phyloP scores from a whole-genome alignment of 371 early-diverging fungal genomes.

The Blakeslea trispora region DNA sequence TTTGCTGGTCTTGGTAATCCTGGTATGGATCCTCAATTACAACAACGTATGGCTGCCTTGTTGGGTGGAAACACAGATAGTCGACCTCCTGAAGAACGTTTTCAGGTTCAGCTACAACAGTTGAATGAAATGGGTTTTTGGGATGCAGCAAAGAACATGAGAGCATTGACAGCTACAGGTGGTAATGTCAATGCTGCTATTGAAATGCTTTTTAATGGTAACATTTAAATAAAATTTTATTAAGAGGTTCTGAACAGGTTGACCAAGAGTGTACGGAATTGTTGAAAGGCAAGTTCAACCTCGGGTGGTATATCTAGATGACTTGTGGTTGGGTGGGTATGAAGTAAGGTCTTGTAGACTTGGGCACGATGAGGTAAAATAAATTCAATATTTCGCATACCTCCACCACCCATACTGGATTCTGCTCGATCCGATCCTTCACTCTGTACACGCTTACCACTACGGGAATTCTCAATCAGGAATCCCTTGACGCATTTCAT shows the following conservation, averaged over 20 bases:
- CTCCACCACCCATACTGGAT: constrained; percentile 35
- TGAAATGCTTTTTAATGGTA: constrained; percentile 73
- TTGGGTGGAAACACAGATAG: constrained; percentile 37
- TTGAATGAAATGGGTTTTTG: constrained; percentile 97
- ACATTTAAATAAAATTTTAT: constrained; percentile 7
- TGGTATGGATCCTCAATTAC: constrained; percentile 49
- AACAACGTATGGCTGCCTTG: constrained; percentile 50
- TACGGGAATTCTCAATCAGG: constrained; percentile 57
- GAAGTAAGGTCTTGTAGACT: constrained; percentile 22
- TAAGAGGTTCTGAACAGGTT: constrained; percentile 37
- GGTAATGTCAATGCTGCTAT: constrained; percentile 95
- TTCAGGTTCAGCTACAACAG: constrained; percentile 87
- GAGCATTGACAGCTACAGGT: constrained; percentile 80
- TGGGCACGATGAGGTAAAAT: constrained; percentile 34
- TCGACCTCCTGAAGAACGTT: constrained; percentile 89
- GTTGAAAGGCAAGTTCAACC: constrained; percentile 44
- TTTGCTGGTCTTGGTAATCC: constrained; percentile 63
- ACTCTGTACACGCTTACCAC: constrained; percentile 39
- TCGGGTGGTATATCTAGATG: constrained; percentile 15
- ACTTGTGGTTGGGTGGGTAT: not conserved
- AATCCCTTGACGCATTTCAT: constrained; percentile 67
- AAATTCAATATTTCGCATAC: constrained; percentile 46
- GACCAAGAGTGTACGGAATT: constrained; percentile 38
- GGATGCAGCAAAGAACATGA: constrained; percentile 87
- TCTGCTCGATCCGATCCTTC: constrained; percentile 34